Evolutionary conservation across 2,329 filamentous ascomycete species (phyloP), one percentile per base, ranked within the genome.

Genomic region (Endoconidiophora laricicola): DNA sequence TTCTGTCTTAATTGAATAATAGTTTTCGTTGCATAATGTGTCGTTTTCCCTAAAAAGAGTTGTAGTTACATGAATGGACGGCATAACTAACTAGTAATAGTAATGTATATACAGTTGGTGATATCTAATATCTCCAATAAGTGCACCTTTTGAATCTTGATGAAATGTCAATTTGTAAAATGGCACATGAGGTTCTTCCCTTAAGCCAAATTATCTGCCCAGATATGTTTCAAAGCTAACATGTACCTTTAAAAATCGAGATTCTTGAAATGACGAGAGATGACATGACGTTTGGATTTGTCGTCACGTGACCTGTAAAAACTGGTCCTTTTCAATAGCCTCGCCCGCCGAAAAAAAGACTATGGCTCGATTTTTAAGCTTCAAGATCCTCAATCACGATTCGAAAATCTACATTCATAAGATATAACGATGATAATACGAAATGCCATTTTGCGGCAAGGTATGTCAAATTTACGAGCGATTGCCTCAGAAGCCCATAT

Each of bases 391-490:
- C 26, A 33, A 33, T 9, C 6, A 33, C 26, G 26, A 6, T 4
- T 10, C 16, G 3, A 33, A 33, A 33, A 33, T 10, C 12, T 10
- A 10, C 26, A 6, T 33, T 33, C 12, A 10, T 10, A 33, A 33
- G 9, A 33, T 10, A 33, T 9, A 10, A 33, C 39, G 56, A 79
- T 78, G 75, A 75, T 77, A 59, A 58, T 74, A 56, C 70, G 73
- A 66, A 76, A 69, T 60, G 63, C 67, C 56, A 66, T 66, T 48
- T 63, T 69, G 61, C 73, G 73, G 71, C 66, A 75, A 61, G 69
- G 75, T 77, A 64, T 58, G 68, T 57, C 18, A 33, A 10, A 10
- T 10, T 10, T 33, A 33, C 26, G 7, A 33, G 7, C 12, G 6
- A 3, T 3, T 16, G 9, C 29, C 26, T n/a, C 6, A 7, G 6